Base-by-base conservation (phyloP, 1,284 basidiomycete genomes). In the Bjerkandera adusta region DNA sequence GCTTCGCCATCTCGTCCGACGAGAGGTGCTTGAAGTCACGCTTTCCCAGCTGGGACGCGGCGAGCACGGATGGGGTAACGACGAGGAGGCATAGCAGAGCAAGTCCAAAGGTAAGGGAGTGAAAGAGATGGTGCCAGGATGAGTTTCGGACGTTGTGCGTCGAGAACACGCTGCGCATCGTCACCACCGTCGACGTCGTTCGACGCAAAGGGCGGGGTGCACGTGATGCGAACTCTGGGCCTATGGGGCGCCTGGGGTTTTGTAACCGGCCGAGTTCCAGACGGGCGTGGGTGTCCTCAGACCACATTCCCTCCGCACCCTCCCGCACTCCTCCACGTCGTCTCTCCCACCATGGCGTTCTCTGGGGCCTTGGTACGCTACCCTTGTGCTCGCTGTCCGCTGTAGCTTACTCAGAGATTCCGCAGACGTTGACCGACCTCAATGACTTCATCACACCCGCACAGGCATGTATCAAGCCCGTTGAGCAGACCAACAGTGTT, bases 361-460 rank as follows among this genome's bases (percentile, higher is more conserved):
- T 92, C 92, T 58, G 90, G 92, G 54, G 90, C 91, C 27, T 70
- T 96, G 56, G 90, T 89, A 63, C 51, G 86, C 26, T 40, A 43
- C 44, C 36, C 51, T 18, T 38, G 27, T 38, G 15, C 24, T 34
- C 8, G 25, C 29, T 39, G 43, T 34, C 25, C 36, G 32, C 22
- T 20, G 10, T n/a, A 37, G 22, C 12, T 18, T 10, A 35, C 11
- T 45, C 22, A 45, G 30, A 38, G n/a, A 18, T 42, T 34, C 12
- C 7, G 20, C 58, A 92, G 89, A 91, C 88, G 7, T 70, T 97
- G 29, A 94, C 92, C 15, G 96, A 99, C 67, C 79, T 99, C 36
- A 98, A 98, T 67, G 97, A 99, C 71, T 99, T 96, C 66, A 90
- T 99, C 40, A 92, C 93, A 0, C 97, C 97, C 3, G 92, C 94